Evolutionary conservation across 495 filamentous ascomycete genomes (phyloP), one percentile per base, ranked within the genome.

Genomic region (Amniculicola lignicola): DNA sequence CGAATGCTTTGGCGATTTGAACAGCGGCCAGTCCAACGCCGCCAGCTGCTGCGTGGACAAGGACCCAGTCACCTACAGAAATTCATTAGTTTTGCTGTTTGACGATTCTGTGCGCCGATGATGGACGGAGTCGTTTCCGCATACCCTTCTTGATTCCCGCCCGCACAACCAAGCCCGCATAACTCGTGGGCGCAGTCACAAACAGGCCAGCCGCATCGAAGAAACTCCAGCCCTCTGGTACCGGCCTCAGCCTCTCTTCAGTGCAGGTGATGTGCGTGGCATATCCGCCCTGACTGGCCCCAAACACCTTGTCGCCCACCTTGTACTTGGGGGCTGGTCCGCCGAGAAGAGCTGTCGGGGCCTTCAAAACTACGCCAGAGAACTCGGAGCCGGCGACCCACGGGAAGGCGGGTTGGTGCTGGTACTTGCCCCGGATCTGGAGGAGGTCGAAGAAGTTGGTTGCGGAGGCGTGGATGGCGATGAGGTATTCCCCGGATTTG

Each of bases 401-500:
- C 10, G 92, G 92, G 42, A 96, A 78, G 21, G 74, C 74, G 0
- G 81, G 80, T 61, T 86, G 85, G 67, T 82, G 73, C 59, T 86
- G 82, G 73, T 84, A 85, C 70, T 85, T 85, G 40, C 90, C 90
- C 58, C 83, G 83, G 67, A 94, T 90, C 63, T 95, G 90, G 47
- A 95, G 78, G 51, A 91, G 83, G 68, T 96, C 92, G 75, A 95
- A 96, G 82, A 96, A 97, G 73, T 96, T 96, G 61, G 88, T 86
- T 22, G 88, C 91, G 9, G 85, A 77, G 39, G 92, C 91, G 72
- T 91, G 88, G 67, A 97, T 85, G 68, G 83, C 80, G 69, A 97
- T 85, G 55, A 94, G 79, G 72, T 96, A 97, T 75, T 95, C 81
- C 66, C 85, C 77, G 36, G 80, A 60, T 2, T 71, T 69, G 0